These are phyloP conservation scores for Stentor coeruleus DNA, from an alignment of 73 alveolate species.

Conservation along the genomic window DNA sequence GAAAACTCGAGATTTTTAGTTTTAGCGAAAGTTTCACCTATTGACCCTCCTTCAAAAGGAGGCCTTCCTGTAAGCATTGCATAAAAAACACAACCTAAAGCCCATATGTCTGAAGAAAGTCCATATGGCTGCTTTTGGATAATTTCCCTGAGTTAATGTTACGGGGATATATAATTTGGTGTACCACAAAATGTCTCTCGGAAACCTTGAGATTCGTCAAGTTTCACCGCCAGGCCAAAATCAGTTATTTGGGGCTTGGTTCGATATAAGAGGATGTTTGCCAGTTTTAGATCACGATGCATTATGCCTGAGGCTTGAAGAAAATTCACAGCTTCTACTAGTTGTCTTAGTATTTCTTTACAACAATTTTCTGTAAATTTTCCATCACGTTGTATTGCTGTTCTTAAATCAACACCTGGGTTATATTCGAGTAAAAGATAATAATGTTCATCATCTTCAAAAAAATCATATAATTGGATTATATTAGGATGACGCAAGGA, in stretches of 20 bases:
- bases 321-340: slow-evolving; percentile 53
- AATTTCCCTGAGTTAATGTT: slow-evolving; percentile 47
- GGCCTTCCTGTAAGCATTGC: slow-evolving; percentile 57
- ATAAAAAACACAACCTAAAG: slow-evolving; percentile 71
- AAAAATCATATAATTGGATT: slow-evolving; percentile 53
- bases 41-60: slow-evolving; percentile 49
- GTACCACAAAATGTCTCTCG: slow-evolving; percentile 93
- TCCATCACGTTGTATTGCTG: slow-evolving; percentile 49
- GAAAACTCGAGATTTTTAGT: slow-evolving; percentile 29
- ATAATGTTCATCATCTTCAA: slow-evolving; percentile 57
- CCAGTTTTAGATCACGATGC: slow-evolving; percentile 84
- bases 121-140: slow-evolving; percentile 78
- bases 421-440: slow-evolving; percentile 68
- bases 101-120: slow-evolving; percentile 87
- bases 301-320: slow-evolving; percentile 57
- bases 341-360: slow-evolving; percentile 38
- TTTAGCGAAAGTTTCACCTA: slow-evolving; percentile 35
- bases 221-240: slow-evolving; percentile 77
- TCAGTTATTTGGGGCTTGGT: slow-evolving; percentile 61
- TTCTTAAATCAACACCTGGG: slow-evolving; percentile 57
- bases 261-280: slow-evolving; percentile 44
- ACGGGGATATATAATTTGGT: slow-evolving; percentile 87
- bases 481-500: slow-evolving; percentile 64
- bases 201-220: slow-evolving; percentile 33
- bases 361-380: slow-evolving; percentile 60